Conservation (phyloP, 2,329 filamentous ascomycete genomes). For the Fusarium sp. region DNA sequence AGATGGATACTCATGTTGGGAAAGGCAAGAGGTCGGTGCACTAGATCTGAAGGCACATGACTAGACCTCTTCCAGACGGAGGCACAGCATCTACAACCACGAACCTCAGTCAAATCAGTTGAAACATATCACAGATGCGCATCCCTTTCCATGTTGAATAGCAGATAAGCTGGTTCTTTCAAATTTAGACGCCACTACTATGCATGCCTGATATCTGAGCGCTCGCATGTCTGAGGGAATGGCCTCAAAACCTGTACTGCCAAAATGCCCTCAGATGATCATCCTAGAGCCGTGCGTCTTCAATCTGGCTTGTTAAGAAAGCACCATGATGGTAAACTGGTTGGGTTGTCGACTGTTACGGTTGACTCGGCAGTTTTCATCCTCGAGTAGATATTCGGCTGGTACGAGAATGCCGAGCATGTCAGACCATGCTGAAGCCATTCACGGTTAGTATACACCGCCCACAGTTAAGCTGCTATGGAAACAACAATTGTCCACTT, state of each 20-base stretch:
- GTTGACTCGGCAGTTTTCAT: slow-evolving; percentile 6
- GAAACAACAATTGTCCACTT: slow-evolving; percentile 14
- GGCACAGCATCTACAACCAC: background rate
- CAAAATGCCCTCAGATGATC: slow-evolving; percentile 6
- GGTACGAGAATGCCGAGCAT: slow-evolving; percentile 32
- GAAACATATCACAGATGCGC: background rate
- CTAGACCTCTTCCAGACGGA: background rate
- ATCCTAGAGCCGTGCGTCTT: slow-evolving; percentile 20
- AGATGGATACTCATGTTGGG: slow-evolving; percentile 10
- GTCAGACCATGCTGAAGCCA: slow-evolving; percentile 41
- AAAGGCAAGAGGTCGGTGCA: slow-evolving; percentile 2
- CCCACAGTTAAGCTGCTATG: slow-evolving; percentile 12
- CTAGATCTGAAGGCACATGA: background rate
- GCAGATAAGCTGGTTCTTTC: background rate
- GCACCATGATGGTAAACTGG: slow-evolving; percentile 8
- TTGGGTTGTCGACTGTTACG: slow-evolving; percentile 19
- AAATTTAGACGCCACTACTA: background rate
- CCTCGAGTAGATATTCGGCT: slow-evolving; percentile 21
- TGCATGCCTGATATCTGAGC: slow-evolving; percentile 1
- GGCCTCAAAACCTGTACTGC: background rate
- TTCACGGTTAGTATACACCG: slow-evolving; percentile 17
- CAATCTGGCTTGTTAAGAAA: slow-evolving; percentile 9
- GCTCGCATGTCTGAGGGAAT: slow-evolving; percentile 1
- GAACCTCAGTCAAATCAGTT: background rate
- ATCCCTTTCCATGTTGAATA: background rate